Evolutionary conservation across 495 filamentous ascomycete species (phyloP), one percentile per base, ranked within the genome.

Genomic region (Aspergillus coremiiformis): DNA sequence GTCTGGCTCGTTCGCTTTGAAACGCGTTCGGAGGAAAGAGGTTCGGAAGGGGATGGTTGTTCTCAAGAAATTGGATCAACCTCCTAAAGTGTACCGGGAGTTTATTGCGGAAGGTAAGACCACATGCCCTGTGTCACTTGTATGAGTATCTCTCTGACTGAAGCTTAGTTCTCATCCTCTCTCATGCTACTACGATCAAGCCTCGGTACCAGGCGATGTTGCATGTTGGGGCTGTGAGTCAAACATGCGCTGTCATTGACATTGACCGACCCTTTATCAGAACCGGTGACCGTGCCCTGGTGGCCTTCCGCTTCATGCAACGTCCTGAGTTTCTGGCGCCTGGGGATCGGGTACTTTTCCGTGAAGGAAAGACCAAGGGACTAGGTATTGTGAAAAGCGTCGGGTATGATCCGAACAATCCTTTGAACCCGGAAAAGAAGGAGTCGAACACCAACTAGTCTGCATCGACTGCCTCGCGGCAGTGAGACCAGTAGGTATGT

Each of bases 11-110:
- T 95, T 98, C 59, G 93, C 93, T 2, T 65, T 98, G 44, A 87
- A 91, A 54, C 79, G 87, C 42, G 78, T 98, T 0, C 79, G 89
- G 22, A 73, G 93, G 20, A 95, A 93, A 71, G 94, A 98, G 63
- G 93, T 98, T 0, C 81, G 94, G 26, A 98, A 98, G 76, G 93
- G 93, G 20, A 97, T 97, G 94, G 93, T 98, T 0, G 92, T 97
- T 10, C 71, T 98, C 35, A 85, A 87, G 39, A 96, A 92, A 70
- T 69, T 82, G 35, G 86, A 90, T 27, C 78, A 82, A 26, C 72
- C 79, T 26, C 75, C 81, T 4, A 94, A 92, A 60, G 93, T 95
- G 6, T 86, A 86, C 65, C 81, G 88, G 30, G 91, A 96, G 62
- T 98, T 98, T 66, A 78, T 96, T 46, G 93, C 93, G 15, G 93